Evolutionary conservation across 768 basidiomycete genomes (phyloP), one percentile per base, ranked within the genome.

Genomic region (Gelatoporia subvermispora): DNA sequence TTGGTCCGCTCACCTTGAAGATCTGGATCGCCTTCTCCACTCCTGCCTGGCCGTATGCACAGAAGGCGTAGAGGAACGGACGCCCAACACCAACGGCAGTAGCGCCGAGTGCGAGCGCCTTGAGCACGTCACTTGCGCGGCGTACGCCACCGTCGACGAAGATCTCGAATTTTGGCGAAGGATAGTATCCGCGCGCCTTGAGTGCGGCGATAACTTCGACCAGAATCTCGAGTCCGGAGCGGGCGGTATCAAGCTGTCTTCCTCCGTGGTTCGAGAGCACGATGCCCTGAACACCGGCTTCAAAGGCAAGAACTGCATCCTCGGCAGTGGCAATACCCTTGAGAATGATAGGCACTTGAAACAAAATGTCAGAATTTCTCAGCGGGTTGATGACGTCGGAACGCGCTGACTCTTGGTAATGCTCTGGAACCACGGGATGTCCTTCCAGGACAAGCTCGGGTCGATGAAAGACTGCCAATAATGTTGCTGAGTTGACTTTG

Each of bases 111-210:
- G 89, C 89, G 38, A 93, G 65, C 1, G 91, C 90, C 59, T 93
- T 93, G 51, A 93, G 68, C 2, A 93, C 85, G 62, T 93, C 90
- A 11, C 85, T 88, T 0, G 91, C 91, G 34, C 93, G 73, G 38
- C 92, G 75, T 13, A 97, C 90, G 47, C 94, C 94, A 20, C 94
- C 94, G 60, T 98, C 94, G 5, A 92, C 76, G 58, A 87, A 90
- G 25, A 98, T 71, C 60, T 90, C 82, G 69, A 96, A 88, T 43
- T 72, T 78, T 22, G 78, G 76, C 40, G 88, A 85, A 3, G 88
- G 86, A 66, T 88, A 89, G 20, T 72, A 73, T 0, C 85, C 82
- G 10, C 84, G 76, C 52, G 60, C 73, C 50, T 78, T 78, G 20
- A 97, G 75, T 35, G 83, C 79, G 15, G 68, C 68, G 22, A 88